Conservation (phyloP, 192 early-diverging fungal genomes). For the Kickxella alabastrina region DNA sequence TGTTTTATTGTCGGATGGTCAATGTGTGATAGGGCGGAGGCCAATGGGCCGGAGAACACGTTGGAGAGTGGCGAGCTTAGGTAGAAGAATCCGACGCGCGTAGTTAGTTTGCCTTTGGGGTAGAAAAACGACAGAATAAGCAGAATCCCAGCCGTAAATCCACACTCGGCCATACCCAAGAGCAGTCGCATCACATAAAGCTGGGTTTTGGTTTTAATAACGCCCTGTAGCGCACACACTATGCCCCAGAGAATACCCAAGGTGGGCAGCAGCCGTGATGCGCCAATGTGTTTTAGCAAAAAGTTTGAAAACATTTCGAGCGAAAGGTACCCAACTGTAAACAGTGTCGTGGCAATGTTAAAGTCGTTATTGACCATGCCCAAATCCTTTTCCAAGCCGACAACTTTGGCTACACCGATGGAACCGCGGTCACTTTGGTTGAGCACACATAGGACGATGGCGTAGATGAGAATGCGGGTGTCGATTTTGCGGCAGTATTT, state of each 20-base stretch:
- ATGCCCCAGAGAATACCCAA: slow-evolving; percentile 42
- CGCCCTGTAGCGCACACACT: slow-evolving; percentile 42
- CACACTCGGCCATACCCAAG: slow-evolving; percentile 44
- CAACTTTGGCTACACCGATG: slow-evolving; percentile 50
- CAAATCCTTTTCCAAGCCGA: slow-evolving; percentile 44
- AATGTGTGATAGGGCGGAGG: slow-evolving; percentile 44
- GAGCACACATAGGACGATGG: slow-evolving; percentile 28
- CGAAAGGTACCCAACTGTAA: slow-evolving; percentile 41
- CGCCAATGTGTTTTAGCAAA: slow-evolving; percentile 38
- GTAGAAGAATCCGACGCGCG: slow-evolving; percentile 31
- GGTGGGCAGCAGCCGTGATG: slow-evolving; percentile 36
- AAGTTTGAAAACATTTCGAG: slow-evolving; percentile 47
- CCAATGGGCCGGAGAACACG: slow-evolving; percentile 41
- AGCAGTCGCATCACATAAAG: slow-evolving; percentile 39
- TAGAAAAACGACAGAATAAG: slow-evolving; percentile 47
- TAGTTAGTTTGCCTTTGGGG: slow-evolving; percentile 24
- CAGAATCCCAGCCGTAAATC: slow-evolving; percentile 37
- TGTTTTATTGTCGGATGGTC: slow-evolving; percentile 35
- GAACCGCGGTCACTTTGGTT: slow-evolving; percentile 47
- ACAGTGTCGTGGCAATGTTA: slow-evolving; percentile 44
- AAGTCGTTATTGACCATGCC: slow-evolving; percentile 42
- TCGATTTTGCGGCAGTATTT: slow-evolving; percentile 43
- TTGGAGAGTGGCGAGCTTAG: slow-evolving; percentile 42
- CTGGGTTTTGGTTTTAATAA: slow-evolving; percentile 30
- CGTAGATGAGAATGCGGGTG: slow-evolving; percentile 31